Evolutionary conservation across 768 basidiomycete species (phyloP).

Genomic region (Sutorius australiensis): DNA sequence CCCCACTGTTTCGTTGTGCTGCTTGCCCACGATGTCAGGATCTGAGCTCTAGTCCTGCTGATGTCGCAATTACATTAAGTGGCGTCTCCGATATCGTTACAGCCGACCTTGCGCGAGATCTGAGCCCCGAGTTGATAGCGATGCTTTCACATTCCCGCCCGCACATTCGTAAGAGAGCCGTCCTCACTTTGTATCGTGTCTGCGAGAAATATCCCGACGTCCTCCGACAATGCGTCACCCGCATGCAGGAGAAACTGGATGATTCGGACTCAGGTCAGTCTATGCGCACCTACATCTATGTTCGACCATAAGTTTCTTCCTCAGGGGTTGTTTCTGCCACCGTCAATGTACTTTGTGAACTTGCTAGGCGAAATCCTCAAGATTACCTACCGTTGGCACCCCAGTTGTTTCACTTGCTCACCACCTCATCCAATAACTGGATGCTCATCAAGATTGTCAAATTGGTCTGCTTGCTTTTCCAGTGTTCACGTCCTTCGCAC

Average conservation of each 20-base stretch:
- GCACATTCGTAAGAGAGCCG: constrained; percentile 85
- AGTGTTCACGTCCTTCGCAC: background rate
- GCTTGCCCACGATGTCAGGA: constrained; percentile 49
- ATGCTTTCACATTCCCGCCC: constrained; percentile 90
- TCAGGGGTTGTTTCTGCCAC: constrained; percentile 90
- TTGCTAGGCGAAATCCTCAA: constrained; percentile 72
- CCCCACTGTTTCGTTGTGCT: background rate
- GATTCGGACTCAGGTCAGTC: constrained; percentile 65
- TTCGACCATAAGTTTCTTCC: background rate
- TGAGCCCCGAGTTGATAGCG: constrained; percentile 76
- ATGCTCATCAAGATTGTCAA: constrained; percentile 99
- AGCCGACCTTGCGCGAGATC: constrained; percentile 85
- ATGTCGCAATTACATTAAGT: constrained; percentile 72
- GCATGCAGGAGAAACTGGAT: constrained; percentile 77
- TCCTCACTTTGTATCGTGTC: constrained; percentile 78
- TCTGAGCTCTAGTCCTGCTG: constrained; percentile 69
- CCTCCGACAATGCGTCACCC: constrained; percentile 55
- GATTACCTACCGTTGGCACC: constrained; percentile 88
- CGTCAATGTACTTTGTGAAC: constrained; percentile 91
- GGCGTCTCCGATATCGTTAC: constrained; percentile 84
- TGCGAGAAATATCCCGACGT: constrained; percentile 82
- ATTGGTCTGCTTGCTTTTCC: constrained; percentile 51
- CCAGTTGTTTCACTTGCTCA: constrained; percentile 87
- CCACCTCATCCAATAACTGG: constrained; percentile 97
- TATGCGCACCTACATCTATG: background rate